phyloP scores from a whole-genome alignment of 1,139 yeast species.

The Protomyces macrosporus region DNA sequence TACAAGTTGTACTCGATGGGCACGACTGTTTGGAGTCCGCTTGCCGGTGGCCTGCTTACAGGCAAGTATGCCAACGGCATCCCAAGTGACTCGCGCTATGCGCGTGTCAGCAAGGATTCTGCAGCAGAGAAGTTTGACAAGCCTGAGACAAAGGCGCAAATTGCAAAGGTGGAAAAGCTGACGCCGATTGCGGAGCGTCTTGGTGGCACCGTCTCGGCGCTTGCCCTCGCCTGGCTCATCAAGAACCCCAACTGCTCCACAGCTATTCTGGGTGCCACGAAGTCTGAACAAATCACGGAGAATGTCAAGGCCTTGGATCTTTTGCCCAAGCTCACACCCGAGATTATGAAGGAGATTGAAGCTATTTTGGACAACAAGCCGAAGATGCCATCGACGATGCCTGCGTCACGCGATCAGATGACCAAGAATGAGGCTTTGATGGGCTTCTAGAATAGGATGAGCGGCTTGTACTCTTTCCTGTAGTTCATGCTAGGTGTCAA shows the following conservation, averaged over 20 bases:
- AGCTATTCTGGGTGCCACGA: slow-evolving; percentile 40
- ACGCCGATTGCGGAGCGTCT: slow-evolving; percentile 36
- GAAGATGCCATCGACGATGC: slow-evolving; percentile 19
- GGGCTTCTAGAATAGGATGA: neutral
- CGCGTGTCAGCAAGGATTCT: slow-evolving; percentile 25
- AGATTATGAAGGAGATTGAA: slow-evolving; percentile 37
- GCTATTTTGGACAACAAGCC: slow-evolving; percentile 38
- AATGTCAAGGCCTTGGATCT: slow-evolving; percentile 39
- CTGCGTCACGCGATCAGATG: slow-evolving; percentile 20
- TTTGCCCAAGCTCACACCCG: slow-evolving; percentile 37
- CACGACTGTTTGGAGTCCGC: slow-evolving; percentile 39
- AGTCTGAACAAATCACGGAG: slow-evolving; percentile 38
- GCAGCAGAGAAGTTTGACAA: slow-evolving; percentile 30
- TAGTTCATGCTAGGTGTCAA: too few relatives aligned
- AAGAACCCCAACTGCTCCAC: slow-evolving; percentile 38
- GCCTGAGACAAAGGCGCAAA: slow-evolving; percentile 35
- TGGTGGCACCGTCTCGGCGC: slow-evolving; percentile 36
- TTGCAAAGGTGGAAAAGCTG: slow-evolving; percentile 35
- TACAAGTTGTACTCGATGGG: slow-evolving; percentile 39
- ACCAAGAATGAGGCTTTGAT: slow-evolving; percentile 15
- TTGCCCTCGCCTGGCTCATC: slow-evolving; percentile 38
- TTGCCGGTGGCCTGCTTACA: slow-evolving; percentile 38
- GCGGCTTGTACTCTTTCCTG: too few relatives aligned
- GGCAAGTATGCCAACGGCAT: slow-evolving; percentile 38
- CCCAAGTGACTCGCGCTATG: slow-evolving; percentile 37